phyloP scores from a whole-genome alignment of 2,329 filamentous ascomycete species.

The Fusarium sp. region DNA sequence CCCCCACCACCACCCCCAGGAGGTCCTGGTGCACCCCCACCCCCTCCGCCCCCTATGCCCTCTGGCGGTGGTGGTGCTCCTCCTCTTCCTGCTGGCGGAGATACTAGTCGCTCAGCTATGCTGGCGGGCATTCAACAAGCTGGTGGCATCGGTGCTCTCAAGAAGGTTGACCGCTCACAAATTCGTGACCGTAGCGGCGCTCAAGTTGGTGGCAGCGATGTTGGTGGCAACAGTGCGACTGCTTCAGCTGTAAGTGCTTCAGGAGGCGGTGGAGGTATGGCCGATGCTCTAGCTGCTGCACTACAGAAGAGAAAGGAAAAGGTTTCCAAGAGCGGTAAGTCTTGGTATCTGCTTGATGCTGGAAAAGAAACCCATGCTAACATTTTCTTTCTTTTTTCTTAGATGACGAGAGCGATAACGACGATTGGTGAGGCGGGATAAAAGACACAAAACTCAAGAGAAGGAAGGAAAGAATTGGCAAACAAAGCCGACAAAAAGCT shows the following conservation, averaged over 20 bases:
- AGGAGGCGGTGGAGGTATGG: slow-evolving; percentile 75
- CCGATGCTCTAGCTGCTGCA: slow-evolving; percentile 82
- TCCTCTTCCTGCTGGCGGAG: slow-evolving; percentile 57
- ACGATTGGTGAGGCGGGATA: slow-evolving; percentile 69
- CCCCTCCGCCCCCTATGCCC: slow-evolving; percentile 45
- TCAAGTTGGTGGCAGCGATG: slow-evolving; percentile 64
- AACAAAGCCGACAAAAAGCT: slow-evolving; percentile 23
- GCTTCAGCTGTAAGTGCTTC: slow-evolving; percentile 62
- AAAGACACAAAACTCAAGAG: slow-evolving; percentile 17
- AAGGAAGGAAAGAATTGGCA: slow-evolving; percentile 16
- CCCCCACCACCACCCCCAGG: no score
- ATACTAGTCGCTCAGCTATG: slow-evolving; percentile 67
- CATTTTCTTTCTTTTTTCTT: slow-evolving; percentile 1
- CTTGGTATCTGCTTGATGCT: neutral
- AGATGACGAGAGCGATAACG: slow-evolving; percentile 83
- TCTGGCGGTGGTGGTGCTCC: slow-evolving; percentile 30
- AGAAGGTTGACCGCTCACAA: slow-evolving; percentile 77
- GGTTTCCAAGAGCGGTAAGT: slow-evolving; percentile 94
- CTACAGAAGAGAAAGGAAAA: slow-evolving; percentile 89
- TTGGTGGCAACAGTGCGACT: slow-evolving; percentile 63
- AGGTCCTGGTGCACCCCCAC: slow-evolving; percentile 47
- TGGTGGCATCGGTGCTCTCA: slow-evolving; percentile 74
- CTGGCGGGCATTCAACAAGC: slow-evolving; percentile 78
- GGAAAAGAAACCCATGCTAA: slow-evolving; percentile 12
- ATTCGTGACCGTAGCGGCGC: slow-evolving; percentile 79